phyloP scores from a whole-genome alignment of 2,329 filamentous ascomycete species.

The Alternaria arbusti region DNA sequence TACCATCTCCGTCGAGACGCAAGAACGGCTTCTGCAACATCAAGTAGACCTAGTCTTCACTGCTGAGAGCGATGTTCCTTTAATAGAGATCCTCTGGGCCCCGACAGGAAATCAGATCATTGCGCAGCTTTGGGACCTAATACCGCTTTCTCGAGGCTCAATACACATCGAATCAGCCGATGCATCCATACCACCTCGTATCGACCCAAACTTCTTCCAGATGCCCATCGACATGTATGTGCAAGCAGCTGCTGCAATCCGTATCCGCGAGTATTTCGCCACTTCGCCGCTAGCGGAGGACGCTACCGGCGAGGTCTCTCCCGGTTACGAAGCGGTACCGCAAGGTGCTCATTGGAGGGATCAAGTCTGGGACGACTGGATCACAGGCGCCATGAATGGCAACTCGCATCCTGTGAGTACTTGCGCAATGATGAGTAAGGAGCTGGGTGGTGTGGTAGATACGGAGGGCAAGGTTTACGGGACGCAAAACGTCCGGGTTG shows the following conservation, averaged over 20 bases:
- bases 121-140: conserved; percentile 49
- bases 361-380: conserved; percentile 31
- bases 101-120: conserved; percentile 39
- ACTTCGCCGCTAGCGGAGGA: conserved; percentile 33
- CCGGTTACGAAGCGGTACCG: conserved; percentile 31
- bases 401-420: conserved; percentile 46
- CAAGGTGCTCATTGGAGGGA: conserved; percentile 21
- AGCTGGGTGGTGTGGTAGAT: conserved; percentile 47
- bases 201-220: conserved; percentile 54
- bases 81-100: conserved; percentile 57
- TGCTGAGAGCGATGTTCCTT: conserved; percentile 47
- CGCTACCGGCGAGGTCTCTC: conserved; percentile 26
- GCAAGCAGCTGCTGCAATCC: conserved; percentile 44
- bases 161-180: conserved; percentile 42
- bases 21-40: conserved; percentile 52
- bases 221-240: conserved; percentile 47
- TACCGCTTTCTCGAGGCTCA: conserved; percentile 46
- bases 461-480: conserved; percentile 42
- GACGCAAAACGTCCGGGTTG: conserved; percentile 43
- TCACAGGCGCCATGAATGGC: conserved; percentile 21
- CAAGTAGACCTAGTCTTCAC: conserved; percentile 59
- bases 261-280: conserved; percentile 37
- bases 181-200: conserved; percentile 43
- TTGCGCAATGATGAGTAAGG: conserved; percentile 41
- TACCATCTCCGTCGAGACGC: conserved; percentile 32